phyloP scores from a whole-genome alignment of 2,329 filamentous ascomycete species.

The Gaeumannomyces tritici region DNA sequence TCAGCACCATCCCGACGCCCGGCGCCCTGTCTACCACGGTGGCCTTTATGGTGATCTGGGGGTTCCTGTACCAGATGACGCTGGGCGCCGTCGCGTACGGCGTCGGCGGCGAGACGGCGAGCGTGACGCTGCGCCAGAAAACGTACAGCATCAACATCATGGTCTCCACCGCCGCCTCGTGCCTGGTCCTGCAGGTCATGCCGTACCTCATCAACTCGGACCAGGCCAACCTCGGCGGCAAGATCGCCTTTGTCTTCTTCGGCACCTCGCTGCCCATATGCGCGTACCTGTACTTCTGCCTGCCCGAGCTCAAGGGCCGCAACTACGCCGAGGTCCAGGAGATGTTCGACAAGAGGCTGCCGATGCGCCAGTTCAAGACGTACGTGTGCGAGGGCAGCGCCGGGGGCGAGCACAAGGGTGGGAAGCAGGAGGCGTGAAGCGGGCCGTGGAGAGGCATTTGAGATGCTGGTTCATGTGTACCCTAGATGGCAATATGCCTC shows the following conservation, averaged over 20 bases:
- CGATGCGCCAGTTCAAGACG: slow-evolving; percentile 6
- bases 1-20: slow-evolving; percentile 16
- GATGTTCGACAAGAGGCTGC: slow-evolving; percentile 11
- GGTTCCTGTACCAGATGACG: slow-evolving; percentile 18
- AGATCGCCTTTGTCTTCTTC: slow-evolving; percentile 22
- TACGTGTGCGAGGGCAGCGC: background rate
- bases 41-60: slow-evolving; percentile 19
- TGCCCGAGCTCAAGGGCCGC: slow-evolving; percentile 14
- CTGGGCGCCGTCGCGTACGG: slow-evolving; percentile 19
- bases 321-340: slow-evolving; percentile 12
- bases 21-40: slow-evolving; percentile 14
- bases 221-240: slow-evolving; percentile 21
- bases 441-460: background rate
- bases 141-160: slow-evolving; percentile 24
- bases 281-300: slow-evolving; percentile 11
- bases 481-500: background rate
- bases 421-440: background rate
- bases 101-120: slow-evolving; percentile 19
- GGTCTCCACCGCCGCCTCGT: slow-evolving; percentile 18
- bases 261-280: slow-evolving; percentile 18
- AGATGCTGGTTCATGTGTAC: too few relatives aligned
- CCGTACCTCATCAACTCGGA: slow-evolving; percentile 20
- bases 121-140: slow-evolving; percentile 19
- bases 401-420: background rate
- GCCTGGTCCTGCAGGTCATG: slow-evolving; percentile 18